These are phyloP conservation scores for Ophiostoma perfectum DNA, from an alignment of 2,329 filamentous ascomycete species.

Conservation along the genomic window DNA sequence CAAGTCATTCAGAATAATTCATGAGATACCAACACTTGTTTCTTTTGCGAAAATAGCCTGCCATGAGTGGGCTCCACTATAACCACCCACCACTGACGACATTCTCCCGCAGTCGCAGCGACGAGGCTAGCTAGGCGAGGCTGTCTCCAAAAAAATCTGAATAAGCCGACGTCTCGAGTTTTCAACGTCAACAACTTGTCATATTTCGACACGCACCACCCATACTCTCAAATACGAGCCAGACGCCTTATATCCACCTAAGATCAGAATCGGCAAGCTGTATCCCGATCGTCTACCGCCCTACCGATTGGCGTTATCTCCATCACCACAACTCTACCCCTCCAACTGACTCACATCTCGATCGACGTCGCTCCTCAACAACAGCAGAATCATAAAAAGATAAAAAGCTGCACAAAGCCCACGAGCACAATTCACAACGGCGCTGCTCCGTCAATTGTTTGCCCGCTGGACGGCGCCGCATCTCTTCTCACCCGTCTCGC, in stretches of 20 bases:
- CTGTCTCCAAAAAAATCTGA: slow-evolving; percentile 6
- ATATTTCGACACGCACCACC: not conserved
- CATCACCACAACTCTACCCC: not conserved
- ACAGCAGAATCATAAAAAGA: not conserved
- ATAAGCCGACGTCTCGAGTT: not conserved
- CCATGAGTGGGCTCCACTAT: not conserved
- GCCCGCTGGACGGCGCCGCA: slow-evolving; percentile 24
- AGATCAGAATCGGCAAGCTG: not conserved
- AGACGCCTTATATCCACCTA: not conserved
- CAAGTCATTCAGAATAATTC: not conserved
- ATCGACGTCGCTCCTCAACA: not conserved
- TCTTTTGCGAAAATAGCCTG: not conserved
- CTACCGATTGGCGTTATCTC: not conserved
- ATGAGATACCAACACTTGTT: not conserved
- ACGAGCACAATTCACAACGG: slow-evolving; percentile 4
- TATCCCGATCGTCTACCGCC: not conserved
- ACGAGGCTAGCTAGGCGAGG: slow-evolving; percentile 10
- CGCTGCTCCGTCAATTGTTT: not conserved
- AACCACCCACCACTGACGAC: not conserved
- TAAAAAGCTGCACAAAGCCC: not conserved
- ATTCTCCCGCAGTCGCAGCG: not conserved
- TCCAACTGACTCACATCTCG: not conserved
- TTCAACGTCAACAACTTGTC: not conserved
- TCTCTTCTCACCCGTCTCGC: not conserved
- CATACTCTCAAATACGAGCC: not conserved